Evolutionary conservation across 2,329 filamentous ascomycete genomes (phyloP).

Genomic region (Microsporum audouinii): DNA sequence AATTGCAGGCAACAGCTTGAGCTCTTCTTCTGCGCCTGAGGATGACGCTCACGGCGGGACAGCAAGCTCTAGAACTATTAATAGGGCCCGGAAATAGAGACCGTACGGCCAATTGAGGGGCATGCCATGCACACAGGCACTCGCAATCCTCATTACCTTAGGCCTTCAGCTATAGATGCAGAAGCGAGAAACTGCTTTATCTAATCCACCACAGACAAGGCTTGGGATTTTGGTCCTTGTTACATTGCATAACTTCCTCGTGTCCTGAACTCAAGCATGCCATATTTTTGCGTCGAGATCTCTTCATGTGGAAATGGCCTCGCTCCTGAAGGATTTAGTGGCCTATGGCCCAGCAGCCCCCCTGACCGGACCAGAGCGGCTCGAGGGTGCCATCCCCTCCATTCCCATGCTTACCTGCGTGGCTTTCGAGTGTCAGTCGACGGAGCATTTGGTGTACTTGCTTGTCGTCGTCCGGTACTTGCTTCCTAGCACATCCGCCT

Average conservation of each 20-base stretch:
- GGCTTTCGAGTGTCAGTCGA: not conserved
- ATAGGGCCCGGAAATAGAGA: not conserved
- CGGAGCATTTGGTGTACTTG: not conserved
- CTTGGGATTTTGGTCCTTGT: not conserved
- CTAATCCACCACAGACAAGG: not conserved
- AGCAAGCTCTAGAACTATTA: not conserved
- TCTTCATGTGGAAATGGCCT: not conserved
- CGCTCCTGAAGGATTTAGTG: not conserved
- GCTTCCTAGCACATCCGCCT: not conserved
- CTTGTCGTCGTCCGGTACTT: not conserved
- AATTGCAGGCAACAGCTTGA: not conserved
- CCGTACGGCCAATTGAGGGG: not conserved
- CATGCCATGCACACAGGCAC: not conserved
- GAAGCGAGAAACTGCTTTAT: not conserved
- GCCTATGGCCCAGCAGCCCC: not conserved
- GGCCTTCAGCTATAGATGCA: not conserved
- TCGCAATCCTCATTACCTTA: not conserved
- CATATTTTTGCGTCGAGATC: not conserved
- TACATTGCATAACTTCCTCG: not conserved
- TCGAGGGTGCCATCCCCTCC: not conserved
- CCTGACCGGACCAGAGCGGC: not conserved
- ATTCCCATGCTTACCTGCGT: not conserved
- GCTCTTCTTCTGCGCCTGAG: not conserved
- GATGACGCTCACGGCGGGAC: not conserved
- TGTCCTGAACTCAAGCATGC: not conserved